phyloP scores from a whole-genome alignment of 768 basidiomycete genomes.

The Russula sp. region DNA sequence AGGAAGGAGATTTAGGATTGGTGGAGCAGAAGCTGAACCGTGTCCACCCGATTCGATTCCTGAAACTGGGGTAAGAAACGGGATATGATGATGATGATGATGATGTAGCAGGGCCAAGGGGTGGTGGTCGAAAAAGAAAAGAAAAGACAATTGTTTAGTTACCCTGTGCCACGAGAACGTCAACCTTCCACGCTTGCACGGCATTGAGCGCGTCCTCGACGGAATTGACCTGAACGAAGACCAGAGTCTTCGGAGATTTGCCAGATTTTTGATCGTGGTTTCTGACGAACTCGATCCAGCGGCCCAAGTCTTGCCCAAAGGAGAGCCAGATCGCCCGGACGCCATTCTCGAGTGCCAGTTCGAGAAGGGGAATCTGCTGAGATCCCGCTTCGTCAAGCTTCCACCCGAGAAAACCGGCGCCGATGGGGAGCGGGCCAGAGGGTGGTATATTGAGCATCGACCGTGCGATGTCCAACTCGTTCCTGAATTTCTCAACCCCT shows the following conservation, averaged over 20 bases:
- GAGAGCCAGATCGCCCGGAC: conserved; percentile 73
- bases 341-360: conserved; percentile 49
- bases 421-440: conserved; percentile 49
- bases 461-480: conserved; percentile 56
- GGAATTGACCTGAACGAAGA: conserved; percentile 66
- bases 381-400: conserved; percentile 52
- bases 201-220: conserved; percentile 59
- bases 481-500: conserved; percentile 43
- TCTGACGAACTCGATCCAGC: conserved; percentile 63
- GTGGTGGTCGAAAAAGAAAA: no score
- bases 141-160: background rate
- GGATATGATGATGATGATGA: background rate
- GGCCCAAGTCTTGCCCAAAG: conserved; percentile 55
- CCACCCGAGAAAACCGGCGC: conserved; percentile 76
- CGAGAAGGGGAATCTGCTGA: conserved; percentile 44
- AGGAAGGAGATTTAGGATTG: conserved; percentile 59
- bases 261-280: conserved; percentile 47
- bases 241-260: conserved; percentile 44
- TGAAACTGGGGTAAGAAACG: conserved; percentile 34
- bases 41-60: conserved; percentile 83
- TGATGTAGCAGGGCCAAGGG: background rate
- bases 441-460: conserved; percentile 38
- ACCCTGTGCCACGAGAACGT: conserved; percentile 81
- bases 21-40: conserved; percentile 53
- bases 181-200: conserved; percentile 62